Conservation (phyloP, 208 protist species). For the Naegleria fowleri region DNA sequence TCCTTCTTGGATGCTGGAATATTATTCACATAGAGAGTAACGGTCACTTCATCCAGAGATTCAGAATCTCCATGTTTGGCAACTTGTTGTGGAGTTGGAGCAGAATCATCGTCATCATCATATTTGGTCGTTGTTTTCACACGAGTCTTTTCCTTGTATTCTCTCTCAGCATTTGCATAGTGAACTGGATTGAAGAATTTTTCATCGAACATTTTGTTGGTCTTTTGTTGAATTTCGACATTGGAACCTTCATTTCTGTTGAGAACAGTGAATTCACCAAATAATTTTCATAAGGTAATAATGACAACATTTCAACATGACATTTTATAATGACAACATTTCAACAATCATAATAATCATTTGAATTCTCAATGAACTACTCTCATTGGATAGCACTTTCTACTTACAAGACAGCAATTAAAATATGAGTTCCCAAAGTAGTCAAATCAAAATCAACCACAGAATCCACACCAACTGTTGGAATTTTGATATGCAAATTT, state of each 20-base stretch:
- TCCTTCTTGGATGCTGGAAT: neutral
- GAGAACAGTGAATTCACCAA: no score
- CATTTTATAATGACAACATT: no score
- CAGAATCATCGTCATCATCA: neutral
- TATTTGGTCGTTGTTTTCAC: neutral
- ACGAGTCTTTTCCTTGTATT: neutral
- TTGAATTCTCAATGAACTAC: no score
- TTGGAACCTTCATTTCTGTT: neutral
- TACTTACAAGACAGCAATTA: conserved; percentile 14
- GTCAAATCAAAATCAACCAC: neutral
- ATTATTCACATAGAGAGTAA: neutral
- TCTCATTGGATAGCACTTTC: no score
- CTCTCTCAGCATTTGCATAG: neutral
- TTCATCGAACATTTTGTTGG: neutral
- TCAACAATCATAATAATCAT: no score
- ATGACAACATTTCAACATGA: no score
- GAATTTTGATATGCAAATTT: neutral
- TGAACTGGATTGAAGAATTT: neutral
- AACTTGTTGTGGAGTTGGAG: neutral
- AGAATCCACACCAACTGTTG: neutral
- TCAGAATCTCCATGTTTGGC: neutral
- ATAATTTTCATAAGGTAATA: no score
- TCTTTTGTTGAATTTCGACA: neutral
- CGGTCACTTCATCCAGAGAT: neutral
- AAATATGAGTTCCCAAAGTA: neutral